Evolutionary conservation across 106 monocot species (phyloP), one percentile per base, ranked within the genome.

Genomic region (Amphibolis antarctica): DNA sequence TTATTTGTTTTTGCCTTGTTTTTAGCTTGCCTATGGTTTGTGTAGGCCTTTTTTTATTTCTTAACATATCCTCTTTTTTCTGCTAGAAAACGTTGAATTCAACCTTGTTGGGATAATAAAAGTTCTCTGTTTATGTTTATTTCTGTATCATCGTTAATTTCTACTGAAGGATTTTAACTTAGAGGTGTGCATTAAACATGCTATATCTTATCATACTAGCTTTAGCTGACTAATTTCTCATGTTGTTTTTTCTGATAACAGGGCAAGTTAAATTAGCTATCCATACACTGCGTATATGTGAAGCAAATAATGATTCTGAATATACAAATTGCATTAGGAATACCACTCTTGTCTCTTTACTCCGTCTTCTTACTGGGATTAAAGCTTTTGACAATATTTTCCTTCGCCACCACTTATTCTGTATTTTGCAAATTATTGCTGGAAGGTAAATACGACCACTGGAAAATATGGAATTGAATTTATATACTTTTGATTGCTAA

Each of bases 341-440:
- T 26, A 12, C 69, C 23, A 91, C 85, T 48, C 80, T 91, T 26
- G 42, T 83, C 51, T 67, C 76, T 46, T 76, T 98, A 19, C 84
- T 98, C 43, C 65, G 50, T 17, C 58, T 91, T 47, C 85, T 98
- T 49, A 53, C 76, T 60, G 79, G 87, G 67, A 72, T 59, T 79
- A 88, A 81, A 66, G 82, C 87, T 52, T 98, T 82, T 71, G 83
- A 88, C 53, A 98, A 98, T 77, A 63, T 98, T 28, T 81, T 76
- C 51, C 80, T 98, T 71, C 78, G 98, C 9, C 91, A 98, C 74
- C 51, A 84, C 50, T 74, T 98, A 28, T 98, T 84, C 79, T 85
- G 87, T 80, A 98, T 98, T 66, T 77, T 98, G 55, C 98, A 98
- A 75, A 66, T 90, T 63, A 29, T 85, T 74, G 86, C 98, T 61